Evolutionary conservation across 768 basidiomycete species (phyloP), one percentile per base, ranked within the genome.

Genomic region (Daedaleopsis sinensis): DNA sequence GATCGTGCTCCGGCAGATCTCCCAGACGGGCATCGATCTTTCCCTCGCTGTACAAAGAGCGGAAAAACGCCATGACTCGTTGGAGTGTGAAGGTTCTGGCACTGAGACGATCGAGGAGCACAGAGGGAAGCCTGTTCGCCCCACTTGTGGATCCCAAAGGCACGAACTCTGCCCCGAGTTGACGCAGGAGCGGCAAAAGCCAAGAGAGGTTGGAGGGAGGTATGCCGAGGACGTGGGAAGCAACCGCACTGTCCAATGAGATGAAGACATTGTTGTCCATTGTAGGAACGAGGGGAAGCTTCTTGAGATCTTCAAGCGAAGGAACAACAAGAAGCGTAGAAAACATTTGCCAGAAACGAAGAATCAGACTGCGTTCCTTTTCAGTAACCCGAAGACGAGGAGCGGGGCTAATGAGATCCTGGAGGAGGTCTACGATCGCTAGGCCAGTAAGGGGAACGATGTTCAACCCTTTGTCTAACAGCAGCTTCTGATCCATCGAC

Each of bases 251-350:
- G 37, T 52, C 37, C 15, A 48, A 27, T 4, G 58, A 53, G 18
- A 42, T 15, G 44, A 47, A 27, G 7, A 49, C 42, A 7, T 48
- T 15, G 12, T 32, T 32, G 11, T 55, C 46, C 15, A 52, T 44
- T 2, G 52, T 53, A 9, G 53, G 59, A 18, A 61, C 35, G 19
- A 61, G 46, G 2, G 59, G 53, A 11, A 61, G 37, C n/a, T 36
- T 35, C 21, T 37, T 24, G 4, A 61, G 8, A 21, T 47, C 19
- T 13, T 23, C 47, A 21, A 24, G 23, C 10, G 19, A 13, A 13
- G 19, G 21, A 8, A 23, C 23, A 15, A 13, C 9, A 10, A 27
- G 19, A 24, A 24, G n/a, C 19, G 5, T 49, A 15, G 19, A 13
- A 9, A 21, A 49, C 12, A 49, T 15, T 15, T 49, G 10, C 47